Conservation (phyloP, 345 rosid genomes). For the Carallia brachiata region DNA sequence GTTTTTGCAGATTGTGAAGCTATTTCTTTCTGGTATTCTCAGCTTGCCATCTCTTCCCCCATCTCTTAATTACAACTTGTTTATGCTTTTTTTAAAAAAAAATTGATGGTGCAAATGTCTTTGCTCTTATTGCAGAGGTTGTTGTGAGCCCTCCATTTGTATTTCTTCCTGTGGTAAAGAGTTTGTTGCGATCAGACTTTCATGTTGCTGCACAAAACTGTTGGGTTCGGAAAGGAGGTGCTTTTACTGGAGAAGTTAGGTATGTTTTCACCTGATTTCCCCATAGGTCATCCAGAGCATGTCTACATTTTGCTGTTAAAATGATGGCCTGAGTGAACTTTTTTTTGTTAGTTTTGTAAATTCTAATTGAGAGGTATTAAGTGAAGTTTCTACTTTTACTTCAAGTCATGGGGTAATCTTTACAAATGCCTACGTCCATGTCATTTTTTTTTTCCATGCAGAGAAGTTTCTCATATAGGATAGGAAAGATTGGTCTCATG, state of each 20-base stretch:
- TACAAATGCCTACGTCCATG: background rate
- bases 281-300: background rate
- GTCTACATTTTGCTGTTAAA: background rate
- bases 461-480: background rate
- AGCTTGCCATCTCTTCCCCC: background rate
- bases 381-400: background rate
- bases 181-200: constrained; percentile 48
- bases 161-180: constrained; percentile 50
- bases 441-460: background rate
- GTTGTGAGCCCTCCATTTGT: constrained; percentile 75
- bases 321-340: background rate
- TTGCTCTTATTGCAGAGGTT: constrained; percentile 47
- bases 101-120: background rate
- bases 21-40: too few species aligned
- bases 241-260: constrained; percentile 73
- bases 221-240: constrained; percentile 73
- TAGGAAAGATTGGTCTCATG: background rate
- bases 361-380: background rate
- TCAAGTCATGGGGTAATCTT: background rate
- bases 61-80: background rate
- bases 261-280: constrained; percentile 13
- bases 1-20: too few species aligned
- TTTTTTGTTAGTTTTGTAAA: background rate
- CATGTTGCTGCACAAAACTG: constrained; percentile 69
- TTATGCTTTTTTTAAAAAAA: background rate